phyloP scores from a whole-genome alignment of 441 rosid species.

The Capsella rubella region DNA sequence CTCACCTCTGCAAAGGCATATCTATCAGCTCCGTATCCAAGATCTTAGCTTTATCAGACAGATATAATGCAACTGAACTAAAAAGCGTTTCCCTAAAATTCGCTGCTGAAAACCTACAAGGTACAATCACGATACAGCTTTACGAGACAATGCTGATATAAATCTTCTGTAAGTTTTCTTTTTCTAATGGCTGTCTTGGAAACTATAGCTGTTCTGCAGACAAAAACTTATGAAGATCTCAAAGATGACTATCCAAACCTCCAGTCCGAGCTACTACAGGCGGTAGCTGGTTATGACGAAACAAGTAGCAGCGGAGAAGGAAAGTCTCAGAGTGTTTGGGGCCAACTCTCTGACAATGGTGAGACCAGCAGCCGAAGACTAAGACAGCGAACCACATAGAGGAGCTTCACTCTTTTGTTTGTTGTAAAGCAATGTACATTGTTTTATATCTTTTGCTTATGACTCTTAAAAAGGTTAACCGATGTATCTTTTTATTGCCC shows the following conservation, averaged over 20 bases:
- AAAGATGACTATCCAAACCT: slow-evolving; percentile 1
- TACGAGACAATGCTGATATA: background rate
- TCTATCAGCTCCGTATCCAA: slow-evolving; percentile 1
- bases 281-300: slow-evolving; percentile 13
- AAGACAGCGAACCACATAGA: slow-evolving; percentile 3
- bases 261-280: background rate
- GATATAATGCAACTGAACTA: slow-evolving; percentile 7
- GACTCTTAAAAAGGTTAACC: background rate
- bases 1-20: slow-evolving; percentile 5
- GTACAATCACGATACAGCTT: background rate
- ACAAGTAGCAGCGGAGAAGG: background rate
- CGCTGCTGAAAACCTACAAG: background rate
- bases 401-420: background rate
- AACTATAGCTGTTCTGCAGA: slow-evolving; percentile 3
- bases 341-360: slow-evolving; percentile 7
- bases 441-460: no score
- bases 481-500: background rate
- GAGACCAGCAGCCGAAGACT: slow-evolving; percentile 11
- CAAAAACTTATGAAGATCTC: slow-evolving; percentile 4
- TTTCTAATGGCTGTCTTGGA: background rate
- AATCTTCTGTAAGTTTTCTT: background rate
- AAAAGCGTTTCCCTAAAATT: background rate
- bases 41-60: background rate
- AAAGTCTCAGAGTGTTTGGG: slow-evolving; percentile 16
- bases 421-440: background rate